Evolutionary conservation across 768 basidiomycete genomes (phyloP).

Genomic region (Pleurotus eryngii): DNA sequence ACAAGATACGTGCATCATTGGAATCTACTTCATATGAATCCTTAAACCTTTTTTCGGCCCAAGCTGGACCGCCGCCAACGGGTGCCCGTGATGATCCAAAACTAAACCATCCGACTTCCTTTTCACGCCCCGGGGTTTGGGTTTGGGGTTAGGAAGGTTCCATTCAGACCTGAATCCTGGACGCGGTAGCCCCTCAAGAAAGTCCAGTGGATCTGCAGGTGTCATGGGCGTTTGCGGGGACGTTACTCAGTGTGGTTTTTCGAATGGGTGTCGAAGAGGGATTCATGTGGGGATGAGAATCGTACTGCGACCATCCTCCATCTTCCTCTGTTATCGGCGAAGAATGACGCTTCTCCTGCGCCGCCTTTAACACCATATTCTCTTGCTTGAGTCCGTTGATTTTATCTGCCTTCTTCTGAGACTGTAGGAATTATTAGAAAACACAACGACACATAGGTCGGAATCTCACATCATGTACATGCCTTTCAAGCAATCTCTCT

Average conservation of each 20-base stretch:
- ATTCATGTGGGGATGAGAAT: background rate
- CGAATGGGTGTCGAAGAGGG: too few relatives aligned
- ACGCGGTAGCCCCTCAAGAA: conserved; percentile 1
- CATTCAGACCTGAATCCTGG: conserved; percentile 2
- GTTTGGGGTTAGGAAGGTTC: background rate
- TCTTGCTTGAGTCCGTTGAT: background rate
- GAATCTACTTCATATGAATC: background rate
- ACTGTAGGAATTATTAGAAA: background rate
- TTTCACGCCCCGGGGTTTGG: conserved; percentile 3
- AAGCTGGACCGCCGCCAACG: conserved; percentile 1
- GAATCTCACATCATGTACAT: background rate
- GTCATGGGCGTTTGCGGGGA: background rate
- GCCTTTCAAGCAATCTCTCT: background rate
- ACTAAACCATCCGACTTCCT: background rate
- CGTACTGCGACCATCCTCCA: background rate
- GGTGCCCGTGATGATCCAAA: conserved; percentile 1
- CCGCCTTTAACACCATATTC: background rate
- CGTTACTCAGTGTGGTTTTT: too few relatives aligned
- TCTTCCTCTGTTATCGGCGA: background rate
- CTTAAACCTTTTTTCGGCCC: conserved; percentile 1
- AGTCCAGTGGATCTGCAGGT: background rate
- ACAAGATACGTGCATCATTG: too few relatives aligned
- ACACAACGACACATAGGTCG: background rate
- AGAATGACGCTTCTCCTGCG: background rate
- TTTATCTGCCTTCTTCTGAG: background rate